These are phyloP conservation scores for Mrakia blollopis DNA, from an alignment of 768 basidiomycete species.

Conservation along the genomic window DNA sequence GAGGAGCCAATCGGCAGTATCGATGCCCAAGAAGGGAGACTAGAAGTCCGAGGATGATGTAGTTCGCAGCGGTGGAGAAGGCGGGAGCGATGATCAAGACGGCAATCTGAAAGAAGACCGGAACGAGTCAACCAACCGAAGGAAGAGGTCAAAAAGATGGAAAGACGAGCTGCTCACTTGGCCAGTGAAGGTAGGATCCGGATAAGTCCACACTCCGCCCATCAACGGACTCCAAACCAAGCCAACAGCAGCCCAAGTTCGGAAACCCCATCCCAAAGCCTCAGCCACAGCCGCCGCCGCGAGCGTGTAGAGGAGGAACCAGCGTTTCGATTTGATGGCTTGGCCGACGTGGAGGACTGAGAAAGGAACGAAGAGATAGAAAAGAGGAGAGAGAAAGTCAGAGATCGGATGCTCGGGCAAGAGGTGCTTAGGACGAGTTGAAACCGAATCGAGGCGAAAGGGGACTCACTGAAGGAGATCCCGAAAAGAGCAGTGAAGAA, in stretches of 20 bases:
- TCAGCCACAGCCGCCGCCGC: neutral
- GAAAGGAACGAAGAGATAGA: neutral
- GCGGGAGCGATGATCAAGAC: conserved; percentile 54
- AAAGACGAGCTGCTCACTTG: neutral
- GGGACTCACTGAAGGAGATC: neutral
- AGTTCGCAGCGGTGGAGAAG: conserved; percentile 55
- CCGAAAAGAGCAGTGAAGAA: neutral
- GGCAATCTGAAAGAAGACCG: neutral
- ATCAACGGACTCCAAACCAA: neutral
- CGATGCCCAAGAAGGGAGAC: conserved; percentile 48
- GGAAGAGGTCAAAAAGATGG: neutral
- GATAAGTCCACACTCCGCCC: conserved; percentile 9
- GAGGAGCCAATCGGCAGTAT: conserved; percentile 49
- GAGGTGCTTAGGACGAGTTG: neutral
- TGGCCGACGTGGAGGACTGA: conserved; percentile 9
- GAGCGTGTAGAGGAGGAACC: conserved; percentile 26
- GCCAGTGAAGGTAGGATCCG: conserved; percentile 6
- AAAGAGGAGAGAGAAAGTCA: neutral
- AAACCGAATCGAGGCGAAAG: neutral
- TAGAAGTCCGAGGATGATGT: conserved; percentile 56
- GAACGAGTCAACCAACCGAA: neutral
- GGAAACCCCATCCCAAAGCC: conserved; percentile 7
- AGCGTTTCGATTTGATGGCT: conserved; percentile 8
- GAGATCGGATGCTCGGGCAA: no score
- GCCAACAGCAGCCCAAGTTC: neutral